Base-by-base conservation (phyloP, 306 rosid species). In the Bauhinia variegata region DNA sequence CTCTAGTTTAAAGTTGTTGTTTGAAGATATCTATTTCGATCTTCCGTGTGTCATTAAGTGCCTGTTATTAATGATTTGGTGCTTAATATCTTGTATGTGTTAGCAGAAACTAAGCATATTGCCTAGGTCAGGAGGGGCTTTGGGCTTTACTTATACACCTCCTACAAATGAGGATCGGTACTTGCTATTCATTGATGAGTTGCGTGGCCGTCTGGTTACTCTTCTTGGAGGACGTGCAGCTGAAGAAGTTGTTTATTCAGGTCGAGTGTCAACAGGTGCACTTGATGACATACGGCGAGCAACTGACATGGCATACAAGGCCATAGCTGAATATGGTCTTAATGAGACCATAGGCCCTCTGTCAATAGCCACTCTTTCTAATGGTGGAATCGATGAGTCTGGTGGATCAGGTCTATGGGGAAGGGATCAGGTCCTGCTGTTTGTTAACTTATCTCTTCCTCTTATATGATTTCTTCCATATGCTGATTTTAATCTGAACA, bases 221-320 rank as follows among this genome's bases (percentile, higher is more conserved):
- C 92, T 93, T 78, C 92, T 93, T 50, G 99, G 97, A 71, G 99
- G 99, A 49, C 97, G 99, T 50, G 99, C 99, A n/a, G 99, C 97
- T 14, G 99, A 93, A 85, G 97, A 93, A 82, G 83, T 93, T 60
- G 88, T 85, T 53, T 93, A 90, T 78, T 83, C 95, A 42, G 99
- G 99, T 67, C 89, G 99, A 48, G 96, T 93, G 42, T 93, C 99
- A 56, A 93, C 99, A 2, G 97, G 99, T 38, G 96, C 99, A 49
- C 92, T 90, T 73, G 99, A 93, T 83, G 99, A 93, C 78, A 93
- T 93, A 50, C 80, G 92, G 7, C 87, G 99, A 70, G 99, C 97
- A 32, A 93, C 99, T 41, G 99, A 90, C 83, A 85, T 93, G 91
- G 99, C 99, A 46, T 93, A 93, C 86, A 93, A 93, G 81, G 99